Percentiles rank a stretch among this genome's conserved stretches.
Conservation (phyloP, 2,329 filamentous ascomycete species). For the Triangularia verruculosa region DNA sequence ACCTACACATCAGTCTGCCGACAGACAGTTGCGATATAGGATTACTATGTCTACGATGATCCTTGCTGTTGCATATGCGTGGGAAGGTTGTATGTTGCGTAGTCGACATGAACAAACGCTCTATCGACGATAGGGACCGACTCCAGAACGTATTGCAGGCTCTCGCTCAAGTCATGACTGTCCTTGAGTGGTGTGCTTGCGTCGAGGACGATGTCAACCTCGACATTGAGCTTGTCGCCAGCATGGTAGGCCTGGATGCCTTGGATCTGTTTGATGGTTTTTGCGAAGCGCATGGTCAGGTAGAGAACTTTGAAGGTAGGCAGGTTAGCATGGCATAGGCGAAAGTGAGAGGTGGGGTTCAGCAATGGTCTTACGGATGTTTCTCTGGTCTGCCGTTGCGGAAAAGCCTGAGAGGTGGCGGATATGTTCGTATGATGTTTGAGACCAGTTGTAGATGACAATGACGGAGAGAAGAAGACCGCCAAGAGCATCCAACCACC, state of each 20-base stretch:
- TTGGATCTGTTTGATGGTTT: slow-evolving; percentile 81
- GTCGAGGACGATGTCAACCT: slow-evolving; percentile 79
- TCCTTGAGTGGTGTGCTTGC: slow-evolving; percentile 72
- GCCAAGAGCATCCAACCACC: slow-evolving; percentile 81
- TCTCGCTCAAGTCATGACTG: slow-evolving; percentile 75
- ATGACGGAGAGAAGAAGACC: slow-evolving; percentile 74
- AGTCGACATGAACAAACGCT: slow-evolving; percentile 67
- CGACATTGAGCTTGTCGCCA: slow-evolving; percentile 79
- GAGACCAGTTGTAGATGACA: slow-evolving; percentile 77
- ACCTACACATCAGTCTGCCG: neutral
- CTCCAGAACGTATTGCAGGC: slow-evolving; percentile 79
- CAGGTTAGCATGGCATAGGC: neutral
- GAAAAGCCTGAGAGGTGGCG: slow-evolving; percentile 77
- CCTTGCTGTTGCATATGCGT: slow-evolving; percentile 53
- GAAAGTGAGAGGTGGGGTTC: too few relatives aligned
- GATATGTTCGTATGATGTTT: slow-evolving; percentile 72
- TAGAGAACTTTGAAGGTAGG: slow-evolving; percentile 59
- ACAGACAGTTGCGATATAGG: neutral
- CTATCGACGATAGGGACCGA: slow-evolving; percentile 75
- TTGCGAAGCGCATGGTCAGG: slow-evolving; percentile 89
- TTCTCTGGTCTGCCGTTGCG: slow-evolving; percentile 76
- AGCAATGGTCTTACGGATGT: slow-evolving; percentile 50
- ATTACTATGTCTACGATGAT: neutral
- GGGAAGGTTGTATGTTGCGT: slow-evolving; percentile 59
- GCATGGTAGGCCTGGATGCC: slow-evolving; percentile 81